Conservation (phyloP, 2,329 filamentous ascomycete species). For the Talaromyces amestolkiae region DNA sequence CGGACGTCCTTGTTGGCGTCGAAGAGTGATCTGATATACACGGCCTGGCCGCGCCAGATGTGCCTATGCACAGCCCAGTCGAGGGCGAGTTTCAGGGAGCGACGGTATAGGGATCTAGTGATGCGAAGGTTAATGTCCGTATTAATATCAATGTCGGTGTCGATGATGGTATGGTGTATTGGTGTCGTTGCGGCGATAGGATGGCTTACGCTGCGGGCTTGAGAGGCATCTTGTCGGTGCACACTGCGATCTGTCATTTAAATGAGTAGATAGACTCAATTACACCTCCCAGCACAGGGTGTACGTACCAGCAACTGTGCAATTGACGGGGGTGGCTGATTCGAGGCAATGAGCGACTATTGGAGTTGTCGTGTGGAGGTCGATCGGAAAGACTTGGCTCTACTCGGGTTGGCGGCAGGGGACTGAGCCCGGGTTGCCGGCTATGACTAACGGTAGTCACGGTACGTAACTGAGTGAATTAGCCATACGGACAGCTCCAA, state of each 20-base stretch:
- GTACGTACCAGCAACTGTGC: not conserved
- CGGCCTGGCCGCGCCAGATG: conserved; percentile 90
- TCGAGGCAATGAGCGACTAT: conserved; percentile 2
- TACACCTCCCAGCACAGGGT: too few species aligned
- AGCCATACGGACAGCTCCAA: conserved; percentile 16
- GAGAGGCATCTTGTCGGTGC: conserved; percentile 18
- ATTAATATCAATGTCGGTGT: not conserved
- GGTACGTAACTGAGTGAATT: not conserved
- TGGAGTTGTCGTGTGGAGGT: conserved; percentile 1
- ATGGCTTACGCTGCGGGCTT: conserved; percentile 18
- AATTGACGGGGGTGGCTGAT: conserved; percentile 1
- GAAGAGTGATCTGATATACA: conserved; percentile 93
- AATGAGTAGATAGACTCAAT: not conserved
- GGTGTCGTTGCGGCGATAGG: not conserved
- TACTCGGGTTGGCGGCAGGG: conserved; percentile 16
- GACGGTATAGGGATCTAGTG: conserved; percentile 73
- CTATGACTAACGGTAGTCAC: conserved; percentile 17
- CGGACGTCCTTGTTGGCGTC: conserved; percentile 85
- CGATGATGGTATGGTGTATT: not conserved
- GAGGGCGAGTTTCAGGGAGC: conserved; percentile 85
- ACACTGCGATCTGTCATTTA: not conserved
- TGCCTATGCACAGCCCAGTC: conserved; percentile 94
- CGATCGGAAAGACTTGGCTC: conserved; percentile 9
- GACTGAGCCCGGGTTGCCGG: conserved; percentile 20
- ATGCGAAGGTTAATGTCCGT: not conserved